A percentile compares a stretch with the other conserved stretches of the same genome.
Evolutionary conservation across 768 basidiomycete species (phyloP).

Genomic region (Boletus edulis): DNA sequence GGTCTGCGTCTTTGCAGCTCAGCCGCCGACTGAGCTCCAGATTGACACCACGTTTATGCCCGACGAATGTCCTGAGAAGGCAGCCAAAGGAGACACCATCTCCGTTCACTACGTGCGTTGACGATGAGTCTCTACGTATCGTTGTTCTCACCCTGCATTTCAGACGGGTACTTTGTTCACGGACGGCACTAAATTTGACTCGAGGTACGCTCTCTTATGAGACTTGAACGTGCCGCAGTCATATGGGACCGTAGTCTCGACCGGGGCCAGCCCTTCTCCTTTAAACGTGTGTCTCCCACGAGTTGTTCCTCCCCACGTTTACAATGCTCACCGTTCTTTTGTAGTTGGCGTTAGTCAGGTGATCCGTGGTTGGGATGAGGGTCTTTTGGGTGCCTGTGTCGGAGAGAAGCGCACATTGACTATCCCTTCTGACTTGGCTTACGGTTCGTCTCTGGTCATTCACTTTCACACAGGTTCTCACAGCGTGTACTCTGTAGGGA

Average conservation of each 20-base stretch:
- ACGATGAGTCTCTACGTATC: neutral
- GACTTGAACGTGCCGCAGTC: neutral
- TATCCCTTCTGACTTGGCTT: conserved; percentile 77
- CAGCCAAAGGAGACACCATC: conserved; percentile 60
- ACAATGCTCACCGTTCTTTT: conserved; percentile 2
- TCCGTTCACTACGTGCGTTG: conserved; percentile 74
- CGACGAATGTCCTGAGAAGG: conserved; percentile 51
- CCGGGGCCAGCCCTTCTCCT: conserved; percentile 69
- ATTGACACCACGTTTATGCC: conserved; percentile 65
- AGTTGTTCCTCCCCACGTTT: neutral
- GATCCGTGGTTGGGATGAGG: conserved; percentile 84
- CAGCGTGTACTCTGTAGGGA: conserved; percentile 41
- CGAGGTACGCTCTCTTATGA: conserved; percentile 50
- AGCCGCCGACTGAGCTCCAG: conserved; percentile 52
- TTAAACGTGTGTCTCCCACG: conserved; percentile 60
- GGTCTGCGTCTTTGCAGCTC: conserved; percentile 43
- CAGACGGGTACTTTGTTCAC: conserved; percentile 73
- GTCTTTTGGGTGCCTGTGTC: conserved; percentile 81
- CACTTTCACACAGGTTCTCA: neutral
- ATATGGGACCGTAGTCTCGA: conserved; percentile 48
- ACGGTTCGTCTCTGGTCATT: conserved; percentile 54
- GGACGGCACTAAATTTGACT: conserved; percentile 85
- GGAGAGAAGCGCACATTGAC: conserved; percentile 86
- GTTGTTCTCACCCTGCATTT: neutral
- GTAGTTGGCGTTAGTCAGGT: conserved; percentile 79